phyloP scores from a whole-genome alignment of 768 basidiomycete genomes.

The Tremella fuciformis region DNA sequence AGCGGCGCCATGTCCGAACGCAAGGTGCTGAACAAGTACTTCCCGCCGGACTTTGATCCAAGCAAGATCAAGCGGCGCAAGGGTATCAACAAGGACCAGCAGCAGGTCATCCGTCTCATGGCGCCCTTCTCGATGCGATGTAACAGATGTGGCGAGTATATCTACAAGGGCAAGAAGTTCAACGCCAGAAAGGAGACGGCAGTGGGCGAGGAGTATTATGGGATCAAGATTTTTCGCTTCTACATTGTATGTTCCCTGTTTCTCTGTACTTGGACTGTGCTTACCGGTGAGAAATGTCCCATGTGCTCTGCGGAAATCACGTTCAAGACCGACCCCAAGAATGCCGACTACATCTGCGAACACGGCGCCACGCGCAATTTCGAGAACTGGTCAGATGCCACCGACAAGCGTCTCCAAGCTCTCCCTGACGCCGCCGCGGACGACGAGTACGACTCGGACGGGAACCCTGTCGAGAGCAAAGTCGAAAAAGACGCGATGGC shows the following conservation, averaged over 20 bases:
- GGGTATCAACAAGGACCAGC: conserved; percentile 78
- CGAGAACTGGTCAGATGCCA: conserved; percentile 90
- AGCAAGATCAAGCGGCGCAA: conserved; percentile 89
- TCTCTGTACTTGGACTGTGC: background rate
- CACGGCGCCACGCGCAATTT: conserved; percentile 97
- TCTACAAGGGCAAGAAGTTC: conserved; percentile 99
- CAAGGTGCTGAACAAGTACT: conserved; percentile 75
- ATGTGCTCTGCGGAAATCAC: conserved; percentile 97
- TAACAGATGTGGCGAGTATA: conserved; percentile 94
- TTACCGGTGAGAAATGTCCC: conserved; percentile 62
- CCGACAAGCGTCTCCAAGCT: conserved; percentile 24
- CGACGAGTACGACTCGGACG: conserved; percentile 49
- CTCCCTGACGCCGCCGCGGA: conserved; percentile 51
- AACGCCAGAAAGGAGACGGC: conserved; percentile 98
- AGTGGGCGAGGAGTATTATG: conserved; percentile 93
- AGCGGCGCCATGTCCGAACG: conserved; percentile 53
- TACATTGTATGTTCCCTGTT: conserved; percentile 42
- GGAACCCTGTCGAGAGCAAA: conserved; percentile 59
- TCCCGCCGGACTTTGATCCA: conserved; percentile 97
- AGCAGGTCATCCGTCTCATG: conserved; percentile 98
- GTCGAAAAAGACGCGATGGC: conserved; percentile 92
- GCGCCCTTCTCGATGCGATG: conserved; percentile 92
- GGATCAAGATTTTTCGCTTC: conserved; percentile 69
- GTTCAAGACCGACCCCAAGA: conserved; percentile 97
- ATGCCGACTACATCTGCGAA: conserved; percentile 62